These are phyloP conservation scores for Sporothrix dimorphospora DNA, from an alignment of 2,329 filamentous ascomycete genomes.

Conservation along the genomic window DNA sequence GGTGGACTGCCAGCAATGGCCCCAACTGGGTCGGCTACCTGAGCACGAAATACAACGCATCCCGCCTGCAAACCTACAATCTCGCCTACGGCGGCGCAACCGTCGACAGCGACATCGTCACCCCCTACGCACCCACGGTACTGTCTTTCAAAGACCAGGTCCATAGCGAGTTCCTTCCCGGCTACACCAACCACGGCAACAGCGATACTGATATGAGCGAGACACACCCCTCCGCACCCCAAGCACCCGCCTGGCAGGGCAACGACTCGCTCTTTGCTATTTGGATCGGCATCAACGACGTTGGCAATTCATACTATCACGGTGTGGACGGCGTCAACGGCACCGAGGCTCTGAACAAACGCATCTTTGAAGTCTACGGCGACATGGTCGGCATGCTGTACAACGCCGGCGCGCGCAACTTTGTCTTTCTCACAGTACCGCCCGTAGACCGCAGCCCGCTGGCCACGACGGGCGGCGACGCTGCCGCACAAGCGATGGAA, in stretches of 20 bases:
- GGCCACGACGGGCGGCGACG: slow-evolving; percentile 37
- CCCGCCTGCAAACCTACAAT: slow-evolving; percentile 52
- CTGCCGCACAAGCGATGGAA: slow-evolving; percentile 38
- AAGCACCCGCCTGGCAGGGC: slow-evolving; percentile 46
- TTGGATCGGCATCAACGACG: slow-evolving; percentile 60
- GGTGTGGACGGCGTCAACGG: slow-evolving; percentile 44
- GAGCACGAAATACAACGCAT: slow-evolving; percentile 47
- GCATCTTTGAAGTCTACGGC: slow-evolving; percentile 50
- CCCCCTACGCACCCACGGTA: slow-evolving; percentile 52
- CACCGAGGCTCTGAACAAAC: slow-evolving; percentile 46
- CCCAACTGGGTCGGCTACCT: slow-evolving; percentile 55
- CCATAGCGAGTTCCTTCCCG: slow-evolving; percentile 42
- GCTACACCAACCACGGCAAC: slow-evolving; percentile 36
- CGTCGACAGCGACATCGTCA: slow-evolving; percentile 52
- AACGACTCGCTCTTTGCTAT: slow-evolving; percentile 52
- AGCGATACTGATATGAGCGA: slow-evolving; percentile 26
- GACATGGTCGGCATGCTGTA: slow-evolving; percentile 52
- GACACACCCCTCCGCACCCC: slow-evolving; percentile 34
- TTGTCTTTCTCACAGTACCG: slow-evolving; percentile 62
- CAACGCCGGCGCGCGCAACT: slow-evolving; percentile 57
- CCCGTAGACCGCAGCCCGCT: slow-evolving; percentile 49
- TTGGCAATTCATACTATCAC: slow-evolving; percentile 50
- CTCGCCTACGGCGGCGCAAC: slow-evolving; percentile 56
- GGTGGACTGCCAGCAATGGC: slow-evolving; percentile 52
- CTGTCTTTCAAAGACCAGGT: slow-evolving; percentile 58